Percentiles rank a stretch among this genome's conserved stretches.
Evolutionary conservation across 768 basidiomycete species (phyloP).

Genomic region (Mycena vitilis): DNA sequence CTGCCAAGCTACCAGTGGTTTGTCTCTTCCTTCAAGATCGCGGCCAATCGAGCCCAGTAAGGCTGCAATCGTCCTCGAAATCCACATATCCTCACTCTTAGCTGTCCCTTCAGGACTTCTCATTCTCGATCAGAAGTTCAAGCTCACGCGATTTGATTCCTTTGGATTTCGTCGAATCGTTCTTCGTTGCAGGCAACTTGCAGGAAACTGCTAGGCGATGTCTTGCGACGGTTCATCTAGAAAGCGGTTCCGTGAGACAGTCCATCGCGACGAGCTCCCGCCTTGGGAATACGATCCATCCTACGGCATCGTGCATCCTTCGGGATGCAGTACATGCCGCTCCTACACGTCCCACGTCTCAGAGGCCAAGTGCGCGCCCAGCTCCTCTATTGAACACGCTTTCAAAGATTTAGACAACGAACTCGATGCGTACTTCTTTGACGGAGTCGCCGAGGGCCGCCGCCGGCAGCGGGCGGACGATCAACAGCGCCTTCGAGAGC

Average conservation of each 20-base stretch:
- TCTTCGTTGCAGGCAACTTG: slow-evolving; percentile 19
- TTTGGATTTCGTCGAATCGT: slow-evolving; percentile 3
- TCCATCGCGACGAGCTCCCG: slow-evolving; percentile 31
- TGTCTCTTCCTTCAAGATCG: neutral
- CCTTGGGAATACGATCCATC: slow-evolving; percentile 54
- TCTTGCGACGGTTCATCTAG: slow-evolving; percentile 27
- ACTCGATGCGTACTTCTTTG: slow-evolving; percentile 53
- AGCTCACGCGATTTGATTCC: no score
- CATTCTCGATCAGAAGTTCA: no score
- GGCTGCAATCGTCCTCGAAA: neutral
- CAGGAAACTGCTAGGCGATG: no score
- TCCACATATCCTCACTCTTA: neutral
- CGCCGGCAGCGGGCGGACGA: slow-evolving; percentile 55
- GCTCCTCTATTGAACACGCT: slow-evolving; percentile 53
- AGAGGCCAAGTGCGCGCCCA: slow-evolving; percentile 49
- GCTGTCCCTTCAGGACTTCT: slow-evolving; percentile 29
- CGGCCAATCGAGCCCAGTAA: neutral
- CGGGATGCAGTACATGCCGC: slow-evolving; percentile 51
- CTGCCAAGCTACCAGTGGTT: no score
- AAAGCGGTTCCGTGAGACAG: slow-evolving; percentile 27
- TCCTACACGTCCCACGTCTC: slow-evolving; percentile 55
- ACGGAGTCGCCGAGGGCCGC: slow-evolving; percentile 53
- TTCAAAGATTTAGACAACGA: slow-evolving; percentile 51
- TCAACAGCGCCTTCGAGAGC: slow-evolving; percentile 46
- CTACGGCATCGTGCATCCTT: slow-evolving; percentile 54